Evolutionary conservation across 2,329 filamentous ascomycete species (phyloP).

Genomic region (Bertia moriformis): DNA sequence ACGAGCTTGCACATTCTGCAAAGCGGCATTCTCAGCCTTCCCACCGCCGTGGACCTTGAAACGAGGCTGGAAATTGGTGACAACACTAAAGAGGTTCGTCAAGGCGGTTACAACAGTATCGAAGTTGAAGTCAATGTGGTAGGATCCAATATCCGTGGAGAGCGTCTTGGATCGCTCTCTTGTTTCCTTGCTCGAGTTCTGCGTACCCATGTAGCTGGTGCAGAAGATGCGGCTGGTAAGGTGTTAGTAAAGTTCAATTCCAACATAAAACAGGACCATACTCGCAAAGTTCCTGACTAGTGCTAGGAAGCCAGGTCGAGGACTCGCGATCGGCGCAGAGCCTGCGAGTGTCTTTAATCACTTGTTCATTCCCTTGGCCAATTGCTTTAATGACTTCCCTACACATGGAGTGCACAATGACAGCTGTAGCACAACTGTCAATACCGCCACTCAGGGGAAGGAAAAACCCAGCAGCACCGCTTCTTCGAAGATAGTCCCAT

Average conservation of each 20-base stretch:
- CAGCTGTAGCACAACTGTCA: slow-evolving; percentile 33
- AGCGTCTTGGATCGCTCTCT: slow-evolving; percentile 50
- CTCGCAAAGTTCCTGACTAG: background rate
- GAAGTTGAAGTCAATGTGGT: slow-evolving; percentile 63
- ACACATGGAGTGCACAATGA: slow-evolving; percentile 33
- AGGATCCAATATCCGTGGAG: slow-evolving; percentile 45
- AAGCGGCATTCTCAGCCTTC: slow-evolving; percentile 43
- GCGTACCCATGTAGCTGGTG: slow-evolving; percentile 59
- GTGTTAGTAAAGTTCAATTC: background rate
- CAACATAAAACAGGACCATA: background rate
- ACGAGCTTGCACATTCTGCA: slow-evolving; percentile 56
- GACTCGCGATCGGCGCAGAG: background rate
- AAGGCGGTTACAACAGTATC: slow-evolving; percentile 50
- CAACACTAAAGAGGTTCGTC: slow-evolving; percentile 39
- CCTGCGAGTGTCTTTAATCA: slow-evolving; percentile 2
- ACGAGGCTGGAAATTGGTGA: slow-evolving; percentile 35
- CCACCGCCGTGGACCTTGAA: slow-evolving; percentile 47
- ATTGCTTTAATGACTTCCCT: slow-evolving; percentile 38
- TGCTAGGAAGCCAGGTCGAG: background rate
- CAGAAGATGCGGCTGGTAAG: background rate
- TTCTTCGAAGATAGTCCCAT: slow-evolving; percentile 40
- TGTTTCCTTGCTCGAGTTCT: slow-evolving; percentile 51
- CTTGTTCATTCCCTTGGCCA: slow-evolving; percentile 15
- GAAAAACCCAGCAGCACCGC: slow-evolving; percentile 32
- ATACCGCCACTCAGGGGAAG: slow-evolving; percentile 39